phyloP scores from a whole-genome alignment of 202 grass and related monocot genomes.

The Panicum virgatum region DNA sequence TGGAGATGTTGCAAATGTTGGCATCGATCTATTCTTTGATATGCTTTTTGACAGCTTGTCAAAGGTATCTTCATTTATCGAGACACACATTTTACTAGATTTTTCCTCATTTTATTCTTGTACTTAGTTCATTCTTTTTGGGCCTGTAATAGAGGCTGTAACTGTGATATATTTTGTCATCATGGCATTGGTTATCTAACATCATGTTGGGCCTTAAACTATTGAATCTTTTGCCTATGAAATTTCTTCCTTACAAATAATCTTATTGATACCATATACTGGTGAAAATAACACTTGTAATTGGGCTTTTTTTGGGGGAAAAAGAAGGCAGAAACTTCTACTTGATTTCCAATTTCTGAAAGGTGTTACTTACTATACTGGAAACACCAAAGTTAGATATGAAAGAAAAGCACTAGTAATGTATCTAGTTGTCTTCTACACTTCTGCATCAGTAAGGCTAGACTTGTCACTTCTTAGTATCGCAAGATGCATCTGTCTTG shows the following conservation, averaged over 20 bases:
- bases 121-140: not conserved
- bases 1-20: conserved; percentile 96
- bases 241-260: not conserved
- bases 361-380: no score
- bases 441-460: no score
- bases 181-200: conserved; percentile 14
- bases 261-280: no score
- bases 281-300: no score
- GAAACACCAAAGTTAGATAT: no score
- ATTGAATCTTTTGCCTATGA: not conserved
- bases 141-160: not conserved
- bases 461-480: no score
- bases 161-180: not conserved
- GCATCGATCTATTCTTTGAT: conserved; percentile 95
- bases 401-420: no score
- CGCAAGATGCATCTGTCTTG: no score
- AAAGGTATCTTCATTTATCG: conserved; percentile 57
- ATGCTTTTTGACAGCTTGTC: conserved; percentile 98
- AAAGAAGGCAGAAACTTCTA: no score
- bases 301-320: no score
- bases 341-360: no score
- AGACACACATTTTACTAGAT: not conserved
- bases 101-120: conserved; percentile 5
- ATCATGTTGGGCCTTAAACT: conserved; percentile 14
- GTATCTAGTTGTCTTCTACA: no score